These are phyloP conservation scores for Shiraia bambusicola DNA, from an alignment of 2,329 filamentous ascomycete genomes.

Conservation along the genomic window DNA sequence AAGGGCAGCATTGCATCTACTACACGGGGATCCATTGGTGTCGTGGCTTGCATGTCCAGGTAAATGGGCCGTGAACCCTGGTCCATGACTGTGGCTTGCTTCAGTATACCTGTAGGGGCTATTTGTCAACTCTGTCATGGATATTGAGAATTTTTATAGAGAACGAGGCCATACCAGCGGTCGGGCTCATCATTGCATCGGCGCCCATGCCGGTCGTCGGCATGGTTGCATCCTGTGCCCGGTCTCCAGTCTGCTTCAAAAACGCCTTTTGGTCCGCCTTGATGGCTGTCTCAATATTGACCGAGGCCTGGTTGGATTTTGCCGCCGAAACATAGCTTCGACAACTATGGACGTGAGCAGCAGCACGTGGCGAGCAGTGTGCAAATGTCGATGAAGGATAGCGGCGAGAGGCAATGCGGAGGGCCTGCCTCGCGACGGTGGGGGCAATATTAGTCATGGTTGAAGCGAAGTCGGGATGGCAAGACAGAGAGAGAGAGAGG, in stretches of 20 bases:
- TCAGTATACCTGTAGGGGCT: slow-evolving; percentile 66
- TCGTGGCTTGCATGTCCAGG: slow-evolving; percentile 97
- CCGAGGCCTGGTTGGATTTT: slow-evolving; percentile 75
- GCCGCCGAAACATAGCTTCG: slow-evolving; percentile 83
- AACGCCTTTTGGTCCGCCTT: slow-evolving; percentile 85
- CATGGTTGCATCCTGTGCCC: slow-evolving; percentile 59
- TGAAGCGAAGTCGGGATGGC: slow-evolving; percentile 13
- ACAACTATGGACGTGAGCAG: slow-evolving; percentile 33
- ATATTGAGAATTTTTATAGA: too few species aligned
- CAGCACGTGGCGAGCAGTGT: slow-evolving; percentile 44
- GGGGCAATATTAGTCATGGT: slow-evolving; percentile 58
- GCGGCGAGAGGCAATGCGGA: slow-evolving; percentile 58
- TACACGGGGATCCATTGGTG: slow-evolving; percentile 89
- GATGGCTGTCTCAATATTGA: slow-evolving; percentile 80
- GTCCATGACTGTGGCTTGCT: slow-evolving; percentile 90
- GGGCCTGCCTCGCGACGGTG: slow-evolving; percentile 72
- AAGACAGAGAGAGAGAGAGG: background rate
- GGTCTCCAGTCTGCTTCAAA: slow-evolving; percentile 57
- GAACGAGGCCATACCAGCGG: slow-evolving; percentile 67
- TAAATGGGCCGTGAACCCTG: slow-evolving; percentile 93
- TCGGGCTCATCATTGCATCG: slow-evolving; percentile 76
- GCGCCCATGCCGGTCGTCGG: slow-evolving; percentile 59
- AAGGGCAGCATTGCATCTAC: slow-evolving; percentile 96
- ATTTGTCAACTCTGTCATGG: slow-evolving; percentile 18
- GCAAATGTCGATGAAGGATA: slow-evolving; percentile 47